A percentile compares a stretch with the other conserved stretches of the same genome.
phyloP scores from a whole-genome alignment of 1,284 basidiomycete species.

The Laetiporus sulphureus region DNA sequence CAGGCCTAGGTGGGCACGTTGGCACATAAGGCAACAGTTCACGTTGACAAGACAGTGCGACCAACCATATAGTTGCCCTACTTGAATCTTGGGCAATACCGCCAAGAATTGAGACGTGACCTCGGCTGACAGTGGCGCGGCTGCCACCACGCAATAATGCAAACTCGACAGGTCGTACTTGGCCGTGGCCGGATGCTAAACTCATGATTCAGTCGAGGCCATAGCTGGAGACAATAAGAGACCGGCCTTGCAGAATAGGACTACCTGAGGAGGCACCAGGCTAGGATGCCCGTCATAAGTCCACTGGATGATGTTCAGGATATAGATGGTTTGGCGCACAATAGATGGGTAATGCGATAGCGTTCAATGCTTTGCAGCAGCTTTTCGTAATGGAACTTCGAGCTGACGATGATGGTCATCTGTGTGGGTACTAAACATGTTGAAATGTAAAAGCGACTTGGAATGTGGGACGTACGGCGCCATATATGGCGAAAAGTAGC shows the following conservation, averaged over 20 bases:
- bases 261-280: slow-evolving; percentile 32
- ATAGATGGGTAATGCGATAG: slow-evolving; percentile 57
- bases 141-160: slow-evolving; percentile 55
- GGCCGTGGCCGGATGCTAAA: slow-evolving; percentile 59
- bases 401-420: slow-evolving; percentile 50
- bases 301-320: no score
- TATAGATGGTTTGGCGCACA: slow-evolving; percentile 33
- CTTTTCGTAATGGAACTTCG: slow-evolving; percentile 59
- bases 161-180: slow-evolving; percentile 60
- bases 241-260: slow-evolving; percentile 49
- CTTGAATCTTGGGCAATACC: slow-evolving; percentile 52
- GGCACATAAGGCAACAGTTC: neutral
- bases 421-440: neutral
- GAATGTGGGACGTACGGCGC: slow-evolving; percentile 6
- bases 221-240: neutral
- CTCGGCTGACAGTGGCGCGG: slow-evolving; percentile 70
- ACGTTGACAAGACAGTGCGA: neutral
- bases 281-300: slow-evolving; percentile 2
- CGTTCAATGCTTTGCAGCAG: slow-evolving; percentile 63
- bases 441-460: no score
- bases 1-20: slow-evolving; percentile 30
- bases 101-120: slow-evolving; percentile 48
- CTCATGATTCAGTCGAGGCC: neutral
- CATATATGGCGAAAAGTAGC: slow-evolving; percentile 7
- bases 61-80: slow-evolving; percentile 63